These are phyloP conservation scores for Neofusicoccum umdonicola DNA, from an alignment of 2,329 filamentous ascomycete genomes.

Conservation along the genomic window DNA sequence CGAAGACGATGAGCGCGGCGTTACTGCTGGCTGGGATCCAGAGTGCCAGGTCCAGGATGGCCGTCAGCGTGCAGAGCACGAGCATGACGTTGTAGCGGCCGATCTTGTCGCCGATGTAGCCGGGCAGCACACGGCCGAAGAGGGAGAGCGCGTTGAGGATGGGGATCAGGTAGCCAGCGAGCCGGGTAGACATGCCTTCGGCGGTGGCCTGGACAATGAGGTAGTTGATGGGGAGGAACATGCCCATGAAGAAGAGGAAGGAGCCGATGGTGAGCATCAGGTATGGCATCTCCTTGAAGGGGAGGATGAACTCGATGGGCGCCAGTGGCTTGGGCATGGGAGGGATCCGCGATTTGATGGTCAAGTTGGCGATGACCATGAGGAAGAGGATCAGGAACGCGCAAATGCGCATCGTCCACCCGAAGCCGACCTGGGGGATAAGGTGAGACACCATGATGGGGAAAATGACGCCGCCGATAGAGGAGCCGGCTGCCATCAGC, in stretches of 20 bases:
- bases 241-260: conserved; percentile 55
- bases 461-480: conserved; percentile 56
- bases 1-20: conserved; percentile 62
- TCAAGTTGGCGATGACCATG: conserved; percentile 50
- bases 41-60: conserved; percentile 53
- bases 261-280: conserved; percentile 29
- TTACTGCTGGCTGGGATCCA: conserved; percentile 52
- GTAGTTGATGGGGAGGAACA: conserved; percentile 58
- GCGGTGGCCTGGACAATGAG: conserved; percentile 43
- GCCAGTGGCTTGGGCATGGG: conserved; percentile 34
- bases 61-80: conserved; percentile 42
- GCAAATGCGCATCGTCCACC: conserved; percentile 57
- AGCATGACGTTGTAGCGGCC: conserved; percentile 57
- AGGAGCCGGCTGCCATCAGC: conserved; percentile 44
- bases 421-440: conserved; percentile 52
- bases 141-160: conserved; percentile 48
- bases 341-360: conserved; percentile 49
- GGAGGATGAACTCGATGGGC: conserved; percentile 28
- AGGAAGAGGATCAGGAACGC: conserved; percentile 62
- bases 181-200: conserved; percentile 47
- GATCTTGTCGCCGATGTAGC: conserved; percentile 52
- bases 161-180: conserved; percentile 55
- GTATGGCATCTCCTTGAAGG: conserved; percentile 33
- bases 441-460: conserved; percentile 61
- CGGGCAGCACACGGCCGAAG: conserved; percentile 56